Percentiles rank a stretch among this genome's conserved stretches.
Conservation (phyloP, 2,329 filamentous ascomycete genomes). For the Byssothecium circinans region DNA sequence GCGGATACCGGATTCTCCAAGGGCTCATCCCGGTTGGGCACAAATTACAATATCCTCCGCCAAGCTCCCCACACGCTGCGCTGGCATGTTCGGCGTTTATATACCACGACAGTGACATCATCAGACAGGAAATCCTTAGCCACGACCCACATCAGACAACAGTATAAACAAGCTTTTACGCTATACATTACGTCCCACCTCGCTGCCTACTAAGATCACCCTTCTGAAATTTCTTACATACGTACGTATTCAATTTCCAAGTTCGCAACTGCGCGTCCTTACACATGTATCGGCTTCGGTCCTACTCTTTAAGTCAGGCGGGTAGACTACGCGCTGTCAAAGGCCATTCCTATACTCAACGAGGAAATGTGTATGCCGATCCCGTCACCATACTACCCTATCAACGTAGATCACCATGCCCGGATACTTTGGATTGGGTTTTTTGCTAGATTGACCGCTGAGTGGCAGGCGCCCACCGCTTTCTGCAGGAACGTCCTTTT, state of each 20-base stretch:
- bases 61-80: constrained; percentile 10
- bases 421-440: neutral
- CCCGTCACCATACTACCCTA: neutral
- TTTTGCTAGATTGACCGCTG: neutral
- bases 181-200: neutral
- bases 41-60: constrained; percentile 8
- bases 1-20: neutral
- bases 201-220: too few species aligned
- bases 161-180: neutral
- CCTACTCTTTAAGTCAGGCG: neutral
- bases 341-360: neutral
- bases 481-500: neutral
- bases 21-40: constrained; percentile 4
- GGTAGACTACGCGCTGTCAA: neutral
- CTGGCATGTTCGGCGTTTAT: constrained; percentile 6
- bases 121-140: constrained; percentile 1
- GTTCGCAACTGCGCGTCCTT: too few species aligned
- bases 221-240: neutral
- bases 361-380: neutral
- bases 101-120: constrained; percentile 9
- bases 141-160: neutral
- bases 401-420: neutral
- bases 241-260: too few species aligned
- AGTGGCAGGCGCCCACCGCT: constrained; percentile 1
- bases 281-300: neutral